A percentile compares a stretch with the other conserved stretches of the same genome.
phyloP scores from a whole-genome alignment of 768 basidiomycete genomes.

The Goffeauzyma gilvescens region DNA sequence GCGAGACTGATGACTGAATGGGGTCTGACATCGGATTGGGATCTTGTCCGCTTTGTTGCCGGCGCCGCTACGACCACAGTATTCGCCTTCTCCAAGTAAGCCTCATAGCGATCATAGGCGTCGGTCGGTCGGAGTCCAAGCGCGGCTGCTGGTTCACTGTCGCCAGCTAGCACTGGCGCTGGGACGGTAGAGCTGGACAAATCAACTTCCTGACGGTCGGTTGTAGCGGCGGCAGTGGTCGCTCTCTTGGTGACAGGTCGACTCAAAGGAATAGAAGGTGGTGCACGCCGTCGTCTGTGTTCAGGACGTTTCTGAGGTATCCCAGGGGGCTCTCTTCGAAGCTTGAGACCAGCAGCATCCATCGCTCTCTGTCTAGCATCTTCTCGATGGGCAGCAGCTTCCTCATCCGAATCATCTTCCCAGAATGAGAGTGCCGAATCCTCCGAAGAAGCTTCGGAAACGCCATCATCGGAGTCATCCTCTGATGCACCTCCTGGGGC shows the following conservation, averaged over 20 bases:
- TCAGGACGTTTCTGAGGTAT: conserved; percentile 12
- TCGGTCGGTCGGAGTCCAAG: conserved; percentile 37
- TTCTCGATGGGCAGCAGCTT: conserved; percentile 45
- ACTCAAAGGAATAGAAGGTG: conserved; percentile 16
- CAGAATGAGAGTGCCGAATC: conserved; percentile 37
- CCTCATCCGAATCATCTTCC: too few relatives aligned
- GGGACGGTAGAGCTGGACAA: too few relatives aligned
- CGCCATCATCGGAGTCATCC: too few relatives aligned
- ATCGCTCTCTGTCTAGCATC: conserved; percentile 64
- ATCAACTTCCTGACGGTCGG: too few relatives aligned
- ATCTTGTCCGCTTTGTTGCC: conserved; percentile 1
- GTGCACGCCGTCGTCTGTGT: conserved; percentile 16
- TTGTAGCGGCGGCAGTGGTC: too few relatives aligned
- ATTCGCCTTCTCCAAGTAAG: conserved; percentile 42
- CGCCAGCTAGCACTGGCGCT: too few relatives aligned
- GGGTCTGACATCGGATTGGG: conserved; percentile 36
- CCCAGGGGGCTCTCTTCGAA: conserved; percentile 45
- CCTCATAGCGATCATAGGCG: conserved; percentile 74
- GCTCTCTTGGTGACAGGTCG: too few relatives aligned
- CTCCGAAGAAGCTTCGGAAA: too few relatives aligned
- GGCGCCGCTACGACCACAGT: not conserved
- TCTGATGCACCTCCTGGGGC: too few relatives aligned
- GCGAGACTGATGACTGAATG: conserved; percentile 32
- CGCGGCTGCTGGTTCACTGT: not conserved
- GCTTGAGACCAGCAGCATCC: conserved; percentile 66